phyloP scores from a whole-genome alignment of 2,329 filamentous ascomycete species.

The Sclerotinia glacialis region DNA sequence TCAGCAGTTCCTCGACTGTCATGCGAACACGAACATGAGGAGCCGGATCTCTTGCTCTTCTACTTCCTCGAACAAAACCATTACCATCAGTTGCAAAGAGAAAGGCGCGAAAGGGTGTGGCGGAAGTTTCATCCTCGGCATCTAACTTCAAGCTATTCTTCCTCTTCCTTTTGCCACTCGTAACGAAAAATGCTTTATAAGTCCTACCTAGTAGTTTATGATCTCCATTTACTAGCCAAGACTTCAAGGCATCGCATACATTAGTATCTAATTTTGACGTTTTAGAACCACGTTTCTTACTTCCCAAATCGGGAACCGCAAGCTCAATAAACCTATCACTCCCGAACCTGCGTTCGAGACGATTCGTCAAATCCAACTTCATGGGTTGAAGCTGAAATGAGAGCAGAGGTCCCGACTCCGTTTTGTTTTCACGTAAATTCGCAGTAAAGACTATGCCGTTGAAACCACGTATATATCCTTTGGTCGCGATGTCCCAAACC shows the following conservation, averaged over 20 bases:
- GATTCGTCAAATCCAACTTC: conserved; percentile 49
- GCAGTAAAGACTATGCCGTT: conserved; percentile 47
- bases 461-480: conserved; percentile 38
- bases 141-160: conserved; percentile 42
- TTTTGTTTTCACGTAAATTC: conserved; percentile 42
- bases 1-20: conserved; percentile 45
- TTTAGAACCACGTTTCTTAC: conserved; percentile 28
- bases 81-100: conserved; percentile 55
- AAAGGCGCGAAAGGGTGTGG: conserved; percentile 46
- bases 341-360: conserved; percentile 55
- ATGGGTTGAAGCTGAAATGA: conserved; percentile 49
- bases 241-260: conserved; percentile 40
- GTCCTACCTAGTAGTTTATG: conserved; percentile 35
- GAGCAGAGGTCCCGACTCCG: conserved; percentile 45
- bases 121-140: conserved; percentile 39
- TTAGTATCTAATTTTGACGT: conserved; percentile 39
- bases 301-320: conserved; percentile 47
- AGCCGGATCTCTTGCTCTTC: neutral
- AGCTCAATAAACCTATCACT: conserved; percentile 58
- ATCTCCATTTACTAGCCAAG: conserved; percentile 42
- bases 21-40: conserved; percentile 33
- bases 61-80: conserved; percentile 9
- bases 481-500: conserved; percentile 44
- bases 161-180: conserved; percentile 30
- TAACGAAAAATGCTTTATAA: conserved; percentile 37